Evolutionary conservation across 2,329 filamentous ascomycete genomes (phyloP), one percentile per base, ranked within the genome.

Genomic region (Colletotrichum sp.): DNA sequence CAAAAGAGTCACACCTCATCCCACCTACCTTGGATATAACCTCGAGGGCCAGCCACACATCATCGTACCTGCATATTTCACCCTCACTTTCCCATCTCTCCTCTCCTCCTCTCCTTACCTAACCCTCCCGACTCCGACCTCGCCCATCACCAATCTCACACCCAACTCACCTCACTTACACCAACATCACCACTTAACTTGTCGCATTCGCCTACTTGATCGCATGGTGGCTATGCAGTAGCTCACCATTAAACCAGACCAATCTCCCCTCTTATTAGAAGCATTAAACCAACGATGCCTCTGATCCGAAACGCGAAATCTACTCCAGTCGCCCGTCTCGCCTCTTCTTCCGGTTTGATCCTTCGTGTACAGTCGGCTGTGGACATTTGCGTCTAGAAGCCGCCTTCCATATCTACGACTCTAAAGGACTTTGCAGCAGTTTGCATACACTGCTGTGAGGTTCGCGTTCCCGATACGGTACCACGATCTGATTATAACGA

Each of bases 301-400:
- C 82, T 91, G 91, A 88, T 85, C 87, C 86, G 84, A 85, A 83
- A 83, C 80, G 80, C 80, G 80, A 79, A 83, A 82, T 84, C 83
- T 79, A 86, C 85, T 87, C 89, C 91, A 92, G 91, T 93, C 90
- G 91, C 88, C 89, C 86, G 90, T 90, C 89, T 87, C 85, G 89
- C 87, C 86, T 87, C 86, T 90, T 91, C 89, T 83, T 87, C 90
- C 90, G 89, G 90, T 90, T 84, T 87, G 83, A 87, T 90, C 87
- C 83, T 87, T 86, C 83, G 87, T 90, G 87, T 88, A 88, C 87
- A 87, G 83, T 85, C 85, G 83, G 85, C 84, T 84, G 81, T 81
- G 82, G 82, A 82, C 84, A 80, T 78, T 71, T 76, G 83, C 81
- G 83, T 87, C 83, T 90, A 89, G 84, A 83, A 84, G 79, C 82